Evolutionary conservation across 352 stramenopile genomes (phyloP), one percentile per base, ranked within the genome.

Genomic region (Phytophthora idaei): DNA sequence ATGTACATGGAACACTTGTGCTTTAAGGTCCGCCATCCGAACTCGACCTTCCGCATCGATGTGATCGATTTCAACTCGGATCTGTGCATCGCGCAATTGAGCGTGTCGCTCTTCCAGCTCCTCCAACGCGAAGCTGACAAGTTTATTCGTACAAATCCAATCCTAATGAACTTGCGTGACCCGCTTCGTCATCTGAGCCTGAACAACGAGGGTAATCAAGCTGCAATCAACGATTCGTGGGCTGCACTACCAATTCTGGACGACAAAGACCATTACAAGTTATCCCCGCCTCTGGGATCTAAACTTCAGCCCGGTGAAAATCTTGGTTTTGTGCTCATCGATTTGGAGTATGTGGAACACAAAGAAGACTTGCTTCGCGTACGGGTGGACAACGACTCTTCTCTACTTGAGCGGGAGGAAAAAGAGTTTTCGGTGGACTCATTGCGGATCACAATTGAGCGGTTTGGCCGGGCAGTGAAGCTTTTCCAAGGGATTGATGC

Each of bases 1-100:
- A 93, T 96, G 81, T 94, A 87, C 67, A 89, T 92, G 81, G 88
- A 96, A 44, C 77, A 77, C 7, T 69, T 93, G 48, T 96, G 88
- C 57, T 89, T 93, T 64, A 80, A 89, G 25, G 77, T 89, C 17
- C 69, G 74, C 11, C 71, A 82, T 25, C 78, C 82, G 8, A 88
- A 93, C 56, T 80, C 80, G 5, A 57, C 34, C 4, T 83, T 96
- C 37, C 77, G 73, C 5, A 76, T 96, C 28, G 83, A 96, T 51
- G 78, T 92, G 15, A 90, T 96, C 29, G 88, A 96, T 62, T 93
- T 96, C 58, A 94, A 84, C 51, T 87, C 85, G 1, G 85, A 96
- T 50, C 69, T 80, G 39, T 85, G 72, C 50, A 89, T 94, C 36
- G 85, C 79, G 17, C 83, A 91, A 44, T 57, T 94, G 52, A 72